These are phyloP conservation scores for Porodaedalea pini DNA, from an alignment of 1,284 basidiomycete genomes.

Conservation along the genomic window DNA sequence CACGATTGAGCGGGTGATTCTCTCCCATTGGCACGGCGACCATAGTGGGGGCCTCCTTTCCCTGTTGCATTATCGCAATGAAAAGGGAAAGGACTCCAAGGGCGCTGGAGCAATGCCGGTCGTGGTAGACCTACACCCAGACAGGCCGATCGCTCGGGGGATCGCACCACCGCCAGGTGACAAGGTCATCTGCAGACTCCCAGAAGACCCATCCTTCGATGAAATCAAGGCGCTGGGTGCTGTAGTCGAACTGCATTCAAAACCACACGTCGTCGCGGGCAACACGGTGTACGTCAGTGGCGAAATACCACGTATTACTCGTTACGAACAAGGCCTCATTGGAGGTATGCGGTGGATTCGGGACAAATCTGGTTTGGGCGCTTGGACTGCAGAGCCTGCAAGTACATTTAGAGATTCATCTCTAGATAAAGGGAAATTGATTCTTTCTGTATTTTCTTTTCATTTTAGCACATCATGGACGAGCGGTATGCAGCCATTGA, in stretches of 20 bases:
- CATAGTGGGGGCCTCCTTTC: constrained; percentile 73
- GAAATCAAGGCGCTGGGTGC: constrained; percentile 57
- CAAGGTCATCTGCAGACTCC: constrained; percentile 56
- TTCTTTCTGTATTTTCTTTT: background rate
- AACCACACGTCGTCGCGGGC: constrained; percentile 61
- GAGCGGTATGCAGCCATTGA: constrained; percentile 77
- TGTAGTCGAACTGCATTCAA: constrained; percentile 48
- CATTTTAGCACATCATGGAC: constrained; percentile 66
- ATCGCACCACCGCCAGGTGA: constrained; percentile 60
- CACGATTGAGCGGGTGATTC: constrained; percentile 59
- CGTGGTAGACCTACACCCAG: constrained; percentile 70
- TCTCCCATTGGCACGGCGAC: constrained; percentile 83
- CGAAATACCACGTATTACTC: constrained; percentile 67
- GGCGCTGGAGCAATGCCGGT: constrained; percentile 33
- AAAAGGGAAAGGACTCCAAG: constrained; percentile 9
- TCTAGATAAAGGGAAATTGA: constrained; percentile 1
- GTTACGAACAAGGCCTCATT: constrained; percentile 64
- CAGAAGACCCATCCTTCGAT: constrained; percentile 68
- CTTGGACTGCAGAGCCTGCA: constrained; percentile 66
- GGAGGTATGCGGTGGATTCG: constrained; percentile 66
- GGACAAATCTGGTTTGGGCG: constrained; percentile 35
- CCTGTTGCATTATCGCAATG: constrained; percentile 47
- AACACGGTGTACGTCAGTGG: constrained; percentile 72
- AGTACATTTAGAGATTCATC: constrained; percentile 19
- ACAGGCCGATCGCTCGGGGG: constrained; percentile 68